Base-by-base conservation (phyloP, 2,329 filamentous ascomycete species). In the Exophiala oligosperma region DNA sequence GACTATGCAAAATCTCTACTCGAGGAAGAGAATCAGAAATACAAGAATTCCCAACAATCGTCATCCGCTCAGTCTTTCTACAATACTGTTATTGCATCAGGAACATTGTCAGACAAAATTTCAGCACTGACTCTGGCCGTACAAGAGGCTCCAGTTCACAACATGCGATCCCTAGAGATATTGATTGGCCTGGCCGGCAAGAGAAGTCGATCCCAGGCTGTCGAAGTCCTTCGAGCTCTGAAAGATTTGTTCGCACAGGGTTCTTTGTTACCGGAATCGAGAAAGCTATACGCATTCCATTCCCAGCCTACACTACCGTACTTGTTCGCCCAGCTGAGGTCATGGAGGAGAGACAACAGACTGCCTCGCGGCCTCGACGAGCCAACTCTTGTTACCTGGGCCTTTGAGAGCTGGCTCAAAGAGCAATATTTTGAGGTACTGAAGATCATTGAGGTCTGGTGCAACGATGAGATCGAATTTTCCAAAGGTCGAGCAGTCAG, bases 81-180 rank as follows among this genome's bases (percentile, higher is more conserved):
- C 80, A 91, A 92, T 1, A 96, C 92, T 17, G 97, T 99, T 72
- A 97, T 97, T 90, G 81, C 91, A 8, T 95, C 92, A 1, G 94
- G 94, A 79, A 99, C 95, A 8, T 84, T 97, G 67, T 95, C 92
- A 56, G 94, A 99, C 73, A 97, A 97, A 73, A 89, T 97, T 44
- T 99, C 94, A 2, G 95, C 94, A 2, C 79, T 99, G 69, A 99
- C 94, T 3, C 80, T 99, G 66, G 89, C 94, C 56, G 87, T 97
- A 11, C 95, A 99, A 77, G 94, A 99, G 74, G 97, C 95, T 7
- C 94, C 94, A 17, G 78, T 97, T 52, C 94, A 99, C 74, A 97
- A 92, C 61, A 87, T 86, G 63, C 93, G 94, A 70, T 89, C 92
- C 0, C 86, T 97, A 62, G 93, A 97, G 67, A 91, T 85, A 62